Base-by-base conservation (phyloP, 805 yeast genomes). In the Allodekkera sacchari region DNA sequence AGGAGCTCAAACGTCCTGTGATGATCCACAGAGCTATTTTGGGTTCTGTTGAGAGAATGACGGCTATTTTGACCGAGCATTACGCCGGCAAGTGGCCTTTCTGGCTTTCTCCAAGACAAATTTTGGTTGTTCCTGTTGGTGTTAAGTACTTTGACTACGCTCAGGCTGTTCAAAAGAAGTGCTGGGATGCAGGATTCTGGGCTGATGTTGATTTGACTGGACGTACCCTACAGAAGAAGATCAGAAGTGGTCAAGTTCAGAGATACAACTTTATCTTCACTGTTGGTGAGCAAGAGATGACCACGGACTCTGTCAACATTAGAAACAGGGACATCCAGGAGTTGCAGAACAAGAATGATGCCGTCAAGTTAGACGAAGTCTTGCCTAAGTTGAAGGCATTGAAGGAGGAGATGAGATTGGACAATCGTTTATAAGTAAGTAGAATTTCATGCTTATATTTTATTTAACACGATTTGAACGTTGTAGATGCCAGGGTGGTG, bases 81-180 rank as follows among this genome's bases (percentile, higher is more conserved):
- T 92, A 71, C 64, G 95, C 88, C 55, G 99, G 99, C 53, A 92
- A 87, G 60, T 92, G 99, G 99, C 99, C 99, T 53, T 84, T 92
- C 73, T 92, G 98, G 98, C 71, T 92, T 56, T 88, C 97, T n/a
- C 99, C 99, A 53, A 82, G 98, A 68, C 99, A 92, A 66, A 74
- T 89, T 36, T 68, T 89, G 49, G 94, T 92, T 50, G 92, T 92
- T 19, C 98, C 98, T 47, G 96, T 92, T 48, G 96, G 96, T 53
- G 94, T 83, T 43, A 85, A 83, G 61, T 89, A 80, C 68, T 77
- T 69, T 52, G 95, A 79, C 43, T 92, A 92, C 54, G 99, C 97
- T 26, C 77, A 80, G 59, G 66, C 74, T 47, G 82, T 92, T 43
- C 77, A 78, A 50, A 74, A 81, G 52, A 59, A 60, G 44, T 66